Evolutionary conservation across 805 yeast species (phyloP).

Genomic region (Komagataella pseudopastoris): DNA sequence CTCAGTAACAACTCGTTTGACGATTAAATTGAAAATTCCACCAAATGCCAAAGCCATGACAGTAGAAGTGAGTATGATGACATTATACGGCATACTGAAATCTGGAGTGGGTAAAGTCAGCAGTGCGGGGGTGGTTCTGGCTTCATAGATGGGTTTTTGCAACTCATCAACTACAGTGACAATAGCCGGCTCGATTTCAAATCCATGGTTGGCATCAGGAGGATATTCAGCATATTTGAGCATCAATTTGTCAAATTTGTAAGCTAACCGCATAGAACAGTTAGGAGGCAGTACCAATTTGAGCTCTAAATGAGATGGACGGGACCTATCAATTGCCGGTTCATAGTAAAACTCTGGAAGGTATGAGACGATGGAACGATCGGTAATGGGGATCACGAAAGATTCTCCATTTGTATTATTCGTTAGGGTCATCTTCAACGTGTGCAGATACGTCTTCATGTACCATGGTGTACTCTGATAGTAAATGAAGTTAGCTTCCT

Average conservation of each 20-base stretch:
- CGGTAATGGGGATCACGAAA: conserved; percentile 6
- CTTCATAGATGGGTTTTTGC: conserved; percentile 22
- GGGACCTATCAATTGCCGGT: conserved; percentile 68
- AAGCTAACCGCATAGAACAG: conserved; percentile 46
- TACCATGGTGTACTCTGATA: conserved; percentile 90
- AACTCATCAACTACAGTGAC: conserved; percentile 35
- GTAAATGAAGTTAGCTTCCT: conserved; percentile 39
- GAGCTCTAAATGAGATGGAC: conserved; percentile 78
- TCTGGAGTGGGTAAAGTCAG: conserved; percentile 92
- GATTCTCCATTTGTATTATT: conserved; percentile 9
- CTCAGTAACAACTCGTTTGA: conserved; percentile 62
- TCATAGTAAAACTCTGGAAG: conserved; percentile 44
- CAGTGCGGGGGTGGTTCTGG: conserved; percentile 78
- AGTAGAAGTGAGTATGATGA: conserved; percentile 85
- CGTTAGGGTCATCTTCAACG: conserved; percentile 27
- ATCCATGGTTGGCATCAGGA: conserved; percentile 99
- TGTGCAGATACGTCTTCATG: conserved; percentile 69
- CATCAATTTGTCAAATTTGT: conserved; percentile 79
- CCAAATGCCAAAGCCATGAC: conserved; percentile 90
- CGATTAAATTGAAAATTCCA: conserved; percentile 63
- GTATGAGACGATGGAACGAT: conserved; percentile 17
- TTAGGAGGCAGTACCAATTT: conserved; percentile 49
- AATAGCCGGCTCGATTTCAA: conserved; percentile 86
- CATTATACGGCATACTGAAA: conserved; percentile 97
- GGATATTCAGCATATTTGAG: conserved; percentile 85